Base-by-base conservation (phyloP, 2,329 filamentous ascomycete genomes). In the Thelonectria blattea region DNA sequence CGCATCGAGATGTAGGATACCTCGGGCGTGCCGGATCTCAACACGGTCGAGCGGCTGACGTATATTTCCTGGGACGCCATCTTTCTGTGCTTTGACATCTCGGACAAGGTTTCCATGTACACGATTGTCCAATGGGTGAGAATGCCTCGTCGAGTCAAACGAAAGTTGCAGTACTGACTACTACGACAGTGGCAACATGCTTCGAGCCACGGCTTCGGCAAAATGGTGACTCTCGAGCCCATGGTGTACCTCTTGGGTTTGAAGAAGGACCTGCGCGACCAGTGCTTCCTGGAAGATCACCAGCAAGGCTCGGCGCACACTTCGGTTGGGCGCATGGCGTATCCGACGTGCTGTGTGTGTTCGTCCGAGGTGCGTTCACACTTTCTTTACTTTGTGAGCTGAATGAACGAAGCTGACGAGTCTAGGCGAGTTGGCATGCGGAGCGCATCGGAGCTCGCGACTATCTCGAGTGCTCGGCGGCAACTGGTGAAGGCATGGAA, bases 41-140 rank as follows among this genome's bases (percentile, higher is more conserved):
- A 71, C 48, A 75, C 70, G 2, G 71, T 78, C 7, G 66, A 73
- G 48, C 69, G 69, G 5, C 56, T 78, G 30, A 71, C 72, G 18
- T 76, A 76, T 59, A 73, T 78, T 12, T 45, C 65, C 6, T 78
- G 74, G 75, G 75, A 78, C 4, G 74, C 70, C 2, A 65, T 78
- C 0, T 77, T 78, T 56, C 66, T 78, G 32, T 78, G 76, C 58
- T 78, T 78, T 56, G 76, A 78, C n/a, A 68, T 78, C 8, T 69
- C 70, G 15, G 69, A 76, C 34, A 73, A 72, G 52, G 55, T 71
- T 22, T 74, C 74, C 9, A 66, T 78, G 67, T 69, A 71, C 20
- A 72, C 64, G 1, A 73, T 78, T 30, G 55, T 75, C 1, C 70
- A 73, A 52, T 78, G 76, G 76, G 76, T 78, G 62, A 53, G 70